Base-by-base conservation (phyloP, 371 early-diverging fungal genomes). In the Mucor velutinosus region DNA sequence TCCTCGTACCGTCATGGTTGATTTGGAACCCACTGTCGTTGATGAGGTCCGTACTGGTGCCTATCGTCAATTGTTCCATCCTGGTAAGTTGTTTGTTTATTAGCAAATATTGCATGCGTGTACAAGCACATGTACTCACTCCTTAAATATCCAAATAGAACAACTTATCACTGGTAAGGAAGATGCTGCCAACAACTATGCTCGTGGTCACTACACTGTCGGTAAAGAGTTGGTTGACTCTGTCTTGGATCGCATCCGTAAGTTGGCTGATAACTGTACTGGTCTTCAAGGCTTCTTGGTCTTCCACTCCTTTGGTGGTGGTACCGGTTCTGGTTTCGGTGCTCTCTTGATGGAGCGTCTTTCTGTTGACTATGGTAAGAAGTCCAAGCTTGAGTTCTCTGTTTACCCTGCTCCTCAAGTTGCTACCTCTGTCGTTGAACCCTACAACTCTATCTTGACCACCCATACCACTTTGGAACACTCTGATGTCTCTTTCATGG, bases 121-220 rank as follows among this genome's bases (percentile, higher is more conserved):
- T 12, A 12, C 51, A 23, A 37, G 37, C 21, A 47, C 51, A 51
- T 81, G 96, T 97, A 32, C 56, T 51, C 4, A 51, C 51, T 51
- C 51, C 51, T 51, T 51, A 25, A 51, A 12, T 4, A 8, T 3
- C 1, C 8, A 51, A 10, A 12, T 58, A 75, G 95, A 95, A 74
- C 95, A 96, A 89, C 87, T 99, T 75, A 97, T 99, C 81, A 93
- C 93, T 73, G 99, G 99, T 72, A 98, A 99, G 90, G 99, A 99
- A 86, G 99, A 99, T 83, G 99, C 99, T 32, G 99, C 99, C 75
- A 99, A 99, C 90, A 99, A 99, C 93, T 99, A 99, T 82, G 99
- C 99, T 61, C 94, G 99, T 90, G 99, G 99, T 81, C 98, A 99
- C 88, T 99, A 99, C 88, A 99, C 99, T 64, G 93, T 98, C 72